Percentiles rank a stretch among this genome's conserved stretches.
Conservation (phyloP, 306 rosid species). For the Echinosophora koreensis region DNA sequence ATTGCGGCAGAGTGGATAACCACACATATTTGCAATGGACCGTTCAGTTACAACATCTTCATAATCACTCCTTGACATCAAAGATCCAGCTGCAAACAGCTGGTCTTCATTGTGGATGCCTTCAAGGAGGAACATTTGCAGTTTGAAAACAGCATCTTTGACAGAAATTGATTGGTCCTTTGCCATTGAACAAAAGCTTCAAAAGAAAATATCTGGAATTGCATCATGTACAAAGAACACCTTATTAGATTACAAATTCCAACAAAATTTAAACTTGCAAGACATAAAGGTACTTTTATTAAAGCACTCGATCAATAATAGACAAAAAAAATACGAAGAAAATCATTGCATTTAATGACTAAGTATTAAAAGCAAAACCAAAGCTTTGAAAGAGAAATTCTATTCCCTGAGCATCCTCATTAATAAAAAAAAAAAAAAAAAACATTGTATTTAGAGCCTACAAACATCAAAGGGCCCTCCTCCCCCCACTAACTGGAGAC, state of each 20-base stretch:
- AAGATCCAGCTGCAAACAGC: constrained; percentile 79
- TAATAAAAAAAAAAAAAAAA: background rate
- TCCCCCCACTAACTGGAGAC: background rate
- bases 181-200: constrained; percentile 55
- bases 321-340: background rate
- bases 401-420: background rate
- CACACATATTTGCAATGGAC: constrained; percentile 67
- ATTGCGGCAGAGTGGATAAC: constrained; percentile 65
- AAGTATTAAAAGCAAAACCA: background rate
- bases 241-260: constrained; percentile 22
- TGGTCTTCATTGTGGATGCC: constrained; percentile 72
- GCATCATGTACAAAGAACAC: constrained; percentile 22
- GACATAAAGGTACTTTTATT: background rate
- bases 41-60: constrained; percentile 90
- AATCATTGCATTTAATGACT: background rate
- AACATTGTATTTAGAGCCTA: background rate
- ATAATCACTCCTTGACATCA: constrained; percentile 82
- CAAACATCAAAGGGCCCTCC: background rate
- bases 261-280: constrained; percentile 9
- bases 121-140: constrained; percentile 78
- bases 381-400: background rate
- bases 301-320: constrained; percentile 16
- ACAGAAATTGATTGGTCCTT: constrained; percentile 52
- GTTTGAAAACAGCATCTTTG: constrained; percentile 66
- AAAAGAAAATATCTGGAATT: constrained; percentile 40